Evolutionary conservation across 495 filamentous ascomycete species (phyloP).

Genomic region (Penicillium pancosmium): DNA sequence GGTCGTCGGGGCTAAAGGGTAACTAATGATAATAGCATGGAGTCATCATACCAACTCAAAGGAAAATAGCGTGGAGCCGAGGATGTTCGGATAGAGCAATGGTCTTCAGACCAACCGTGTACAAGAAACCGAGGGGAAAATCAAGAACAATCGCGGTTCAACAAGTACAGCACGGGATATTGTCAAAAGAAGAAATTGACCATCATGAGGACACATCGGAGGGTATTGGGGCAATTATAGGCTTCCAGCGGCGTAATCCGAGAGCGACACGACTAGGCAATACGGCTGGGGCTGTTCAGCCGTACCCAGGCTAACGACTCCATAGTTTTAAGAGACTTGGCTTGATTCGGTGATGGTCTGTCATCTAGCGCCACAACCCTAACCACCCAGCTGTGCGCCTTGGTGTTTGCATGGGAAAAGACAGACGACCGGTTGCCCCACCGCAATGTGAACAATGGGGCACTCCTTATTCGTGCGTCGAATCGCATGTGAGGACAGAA

Average conservation of each 20-base stretch:
- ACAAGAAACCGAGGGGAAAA: neutral
- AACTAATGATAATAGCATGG: neutral
- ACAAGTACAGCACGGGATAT: conserved; percentile 5
- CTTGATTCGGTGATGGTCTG: conserved; percentile 12
- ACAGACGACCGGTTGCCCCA: conserved; percentile 24
- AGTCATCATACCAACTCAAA: conserved; percentile 11
- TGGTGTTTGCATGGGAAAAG: conserved; percentile 13
- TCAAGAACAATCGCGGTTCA: neutral
- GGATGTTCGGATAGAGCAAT: neutral
- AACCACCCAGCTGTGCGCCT: conserved; percentile 12
- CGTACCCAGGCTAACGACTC: conserved; percentile 5
- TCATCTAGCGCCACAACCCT: conserved; percentile 22
- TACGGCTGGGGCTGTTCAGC: conserved; percentile 22
- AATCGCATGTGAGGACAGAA: conserved; percentile 13
- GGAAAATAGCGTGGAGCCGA: neutral
- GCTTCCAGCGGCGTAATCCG: conserved; percentile 12
- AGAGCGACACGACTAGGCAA: conserved; percentile 11
- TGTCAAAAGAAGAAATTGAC: conserved; percentile 4
- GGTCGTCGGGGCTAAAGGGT: neutral
- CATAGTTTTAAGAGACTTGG: conserved; percentile 12
- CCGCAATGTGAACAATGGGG: conserved; percentile 16
- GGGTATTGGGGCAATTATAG: conserved; percentile 23
- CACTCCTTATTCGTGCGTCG: conserved; percentile 22
- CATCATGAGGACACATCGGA: conserved; percentile 17
- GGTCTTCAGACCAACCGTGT: neutral